Percentiles rank a stretch among this genome's conserved stretches.
phyloP scores from a whole-genome alignment of 352 stramenopile species.

The Globisporangium heterothallicum region DNA sequence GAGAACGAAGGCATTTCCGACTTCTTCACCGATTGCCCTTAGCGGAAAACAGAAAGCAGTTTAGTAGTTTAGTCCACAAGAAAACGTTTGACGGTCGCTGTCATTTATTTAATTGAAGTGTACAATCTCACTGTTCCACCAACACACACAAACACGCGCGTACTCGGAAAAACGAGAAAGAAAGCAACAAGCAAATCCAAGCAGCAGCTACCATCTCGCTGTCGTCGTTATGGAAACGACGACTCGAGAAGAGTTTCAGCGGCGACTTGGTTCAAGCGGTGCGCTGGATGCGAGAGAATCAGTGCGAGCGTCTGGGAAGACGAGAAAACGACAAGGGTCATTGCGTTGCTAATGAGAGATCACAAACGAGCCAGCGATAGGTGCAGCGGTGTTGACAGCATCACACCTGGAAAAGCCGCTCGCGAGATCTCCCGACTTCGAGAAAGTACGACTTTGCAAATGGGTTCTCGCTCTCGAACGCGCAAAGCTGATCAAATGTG shows the following conservation, averaged over 20 bases:
- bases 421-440: conserved; percentile 36
- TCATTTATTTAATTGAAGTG: conserved; percentile 24
- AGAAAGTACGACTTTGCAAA: conserved; percentile 44
- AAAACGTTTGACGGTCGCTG: conserved; percentile 10
- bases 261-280: conserved; percentile 40
- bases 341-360: no score
- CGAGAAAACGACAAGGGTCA: background rate
- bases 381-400: no score
- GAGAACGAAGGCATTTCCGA: conserved; percentile 85
- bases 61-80: conserved; percentile 12
- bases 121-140: conserved; percentile 14
- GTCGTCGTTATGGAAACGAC: background rate
- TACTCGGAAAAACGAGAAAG: background rate
- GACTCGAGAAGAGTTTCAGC: conserved; percentile 36
- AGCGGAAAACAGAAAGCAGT: conserved; percentile 14
- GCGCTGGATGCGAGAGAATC: conserved; percentile 38
- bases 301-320: conserved; percentile 31
- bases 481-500: conserved; percentile 41
- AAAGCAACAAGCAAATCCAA: conserved; percentile 6
- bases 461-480: conserved; percentile 38
- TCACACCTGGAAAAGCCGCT: conserved; percentile 59
- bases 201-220: background rate
- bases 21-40: conserved; percentile 80
- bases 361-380: no score
- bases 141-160: background rate